These are phyloP conservation scores for Neurospora discreta DNA, from an alignment of 495 filamentous ascomycete species.

Conservation along the genomic window DNA sequence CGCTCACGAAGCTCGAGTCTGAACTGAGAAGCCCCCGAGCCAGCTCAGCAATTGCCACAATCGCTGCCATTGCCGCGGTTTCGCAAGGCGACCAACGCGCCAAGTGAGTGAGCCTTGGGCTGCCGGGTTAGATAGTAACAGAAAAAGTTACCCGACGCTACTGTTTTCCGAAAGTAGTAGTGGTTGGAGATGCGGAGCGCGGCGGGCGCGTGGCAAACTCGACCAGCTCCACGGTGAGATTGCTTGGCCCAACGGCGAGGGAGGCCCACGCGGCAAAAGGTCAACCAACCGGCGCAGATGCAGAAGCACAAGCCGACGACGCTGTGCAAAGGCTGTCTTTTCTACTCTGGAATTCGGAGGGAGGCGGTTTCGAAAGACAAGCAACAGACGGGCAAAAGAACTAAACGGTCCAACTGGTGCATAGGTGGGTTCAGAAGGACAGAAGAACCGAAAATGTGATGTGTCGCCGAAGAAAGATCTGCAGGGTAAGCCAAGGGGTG, in stretches of 20 bases:
- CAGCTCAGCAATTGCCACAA: conserved; percentile 12
- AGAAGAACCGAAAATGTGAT: background rate
- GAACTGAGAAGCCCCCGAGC: conserved; percentile 9
- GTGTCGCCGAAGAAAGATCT: background rate
- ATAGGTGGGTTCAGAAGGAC: background rate
- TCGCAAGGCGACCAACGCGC: background rate
- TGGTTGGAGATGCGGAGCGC: background rate
- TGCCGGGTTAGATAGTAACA: background rate
- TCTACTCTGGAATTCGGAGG: background rate
- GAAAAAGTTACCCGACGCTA: background rate
- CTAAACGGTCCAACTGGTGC: background rate
- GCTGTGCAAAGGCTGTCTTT: background rate
- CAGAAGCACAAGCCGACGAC: background rate
- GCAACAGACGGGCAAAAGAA: background rate
- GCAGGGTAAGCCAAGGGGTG: background rate
- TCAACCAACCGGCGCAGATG: background rate
- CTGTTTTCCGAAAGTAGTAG: background rate
- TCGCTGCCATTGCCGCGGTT: conserved; percentile 7
- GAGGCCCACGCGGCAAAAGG: background rate
- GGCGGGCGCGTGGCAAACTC: background rate
- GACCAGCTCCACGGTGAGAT: background rate
- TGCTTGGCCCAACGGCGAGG: background rate
- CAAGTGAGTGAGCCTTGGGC: background rate
- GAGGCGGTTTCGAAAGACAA: background rate
- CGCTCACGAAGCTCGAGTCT: conserved; percentile 22